Base-by-base conservation (phyloP, 768 basidiomycete species). In the Mycena olivaceomarginata region DNA sequence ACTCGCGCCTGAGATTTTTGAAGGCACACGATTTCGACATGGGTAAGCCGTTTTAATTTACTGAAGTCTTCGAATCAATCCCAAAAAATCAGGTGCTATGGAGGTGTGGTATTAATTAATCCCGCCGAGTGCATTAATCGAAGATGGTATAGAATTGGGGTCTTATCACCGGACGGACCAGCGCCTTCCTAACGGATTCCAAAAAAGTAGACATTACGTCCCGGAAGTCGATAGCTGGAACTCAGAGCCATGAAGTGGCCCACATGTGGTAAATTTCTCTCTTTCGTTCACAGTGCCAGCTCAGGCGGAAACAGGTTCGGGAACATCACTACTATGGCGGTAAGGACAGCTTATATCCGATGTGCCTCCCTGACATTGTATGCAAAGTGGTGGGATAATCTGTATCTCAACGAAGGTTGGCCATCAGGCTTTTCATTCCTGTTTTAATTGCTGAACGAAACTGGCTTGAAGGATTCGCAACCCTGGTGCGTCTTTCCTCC, bases 161-260 rank as follows among this genome's bases (percentile, higher is more conserved):
- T 31, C 87, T 98, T 72, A 98, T 98, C 82, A 97, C 94, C n/a
- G 98, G 97, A 22, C 88, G 97, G 51, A 97, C 96, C 0, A 91
- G 88, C 60, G 94, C 92, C 6, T 95, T 95, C 84, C 86, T 98
- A 53, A 89, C 95, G 76, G 95, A 98, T 83, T 92, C 93, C 18
- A 88, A 93, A 82, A 93, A 91, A 70, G 90, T 90, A n/a, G 94
- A 96, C 80, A 85, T 97, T 65, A 86, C 86, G 5, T 93, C 93
- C 43, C 95, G 94, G 89, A 95, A 97, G 84, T 86, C 89, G 20
- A 91, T 98, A 74, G 94, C 95, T 2, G 84, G 88, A 9, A 91
- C 91, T 2, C 95, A 96, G 84, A 93, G 92, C 81, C 98, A 99
- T 81, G 98, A 98, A 86, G 92, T 96, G 62, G 94, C 94, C 11